phyloP scores from a whole-genome alignment of 1,284 basidiomycete species.

The Sutorius eximius region DNA sequence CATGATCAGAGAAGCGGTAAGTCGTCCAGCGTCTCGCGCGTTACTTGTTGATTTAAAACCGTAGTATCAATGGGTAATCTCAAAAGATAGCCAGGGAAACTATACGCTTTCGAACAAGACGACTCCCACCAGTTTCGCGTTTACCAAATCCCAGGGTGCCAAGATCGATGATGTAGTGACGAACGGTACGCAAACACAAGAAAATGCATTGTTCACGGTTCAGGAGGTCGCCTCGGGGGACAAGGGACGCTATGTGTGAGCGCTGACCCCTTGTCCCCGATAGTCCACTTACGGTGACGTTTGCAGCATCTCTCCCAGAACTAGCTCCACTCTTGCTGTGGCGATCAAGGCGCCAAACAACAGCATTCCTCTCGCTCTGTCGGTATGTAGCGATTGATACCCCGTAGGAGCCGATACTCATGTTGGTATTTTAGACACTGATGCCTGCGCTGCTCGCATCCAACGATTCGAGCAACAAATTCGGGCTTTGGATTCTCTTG shows the following conservation, averaged over 20 bases:
- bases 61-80: slow-evolving; percentile 12
- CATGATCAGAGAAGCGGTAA: neutral
- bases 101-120: slow-evolving; percentile 10
- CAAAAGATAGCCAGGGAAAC: slow-evolving; percentile 2
- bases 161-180: neutral
- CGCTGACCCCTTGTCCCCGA: neutral
- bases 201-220: slow-evolving; percentile 10
- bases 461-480: neutral
- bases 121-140: neutral
- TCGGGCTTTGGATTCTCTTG: slow-evolving; percentile 16
- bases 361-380: neutral
- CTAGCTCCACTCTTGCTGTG: slow-evolving; percentile 5
- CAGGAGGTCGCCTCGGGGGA: slow-evolving; percentile 3
- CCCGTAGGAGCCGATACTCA: neutral
- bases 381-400: neutral
- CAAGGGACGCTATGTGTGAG: slow-evolving; percentile 9
- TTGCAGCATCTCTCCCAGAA: slow-evolving; percentile 11
- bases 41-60: neutral
- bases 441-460: neutral
- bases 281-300: neutral
- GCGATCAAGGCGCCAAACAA: slow-evolving; percentile 7
- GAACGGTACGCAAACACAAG: slow-evolving; percentile 1
- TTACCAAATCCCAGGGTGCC: slow-evolving; percentile 3
- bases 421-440: neutral
- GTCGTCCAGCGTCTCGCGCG: neutral